Conservation (phyloP, 208 protist species). For the Crithidia acanthocephali region DNA sequence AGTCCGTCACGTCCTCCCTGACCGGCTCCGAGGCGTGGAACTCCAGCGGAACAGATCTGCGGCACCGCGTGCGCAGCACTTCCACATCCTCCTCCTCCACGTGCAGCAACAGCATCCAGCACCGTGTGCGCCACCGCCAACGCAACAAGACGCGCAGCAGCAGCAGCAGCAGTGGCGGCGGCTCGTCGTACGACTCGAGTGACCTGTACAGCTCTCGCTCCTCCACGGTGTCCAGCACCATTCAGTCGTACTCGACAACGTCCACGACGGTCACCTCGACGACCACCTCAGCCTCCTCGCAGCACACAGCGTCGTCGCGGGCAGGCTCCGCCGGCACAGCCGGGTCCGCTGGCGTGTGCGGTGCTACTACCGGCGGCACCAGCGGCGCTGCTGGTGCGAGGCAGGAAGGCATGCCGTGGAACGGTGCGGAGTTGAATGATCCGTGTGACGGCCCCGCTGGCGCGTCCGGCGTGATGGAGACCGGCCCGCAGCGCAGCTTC, state of each 20-base stretch:
- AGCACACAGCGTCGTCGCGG: background rate
- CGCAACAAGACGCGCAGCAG: background rate
- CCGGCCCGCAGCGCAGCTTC: constrained; percentile 12
- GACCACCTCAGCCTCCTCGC: background rate
- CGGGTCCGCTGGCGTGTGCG: background rate
- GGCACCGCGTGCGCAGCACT: background rate
- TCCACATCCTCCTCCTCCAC: no score
- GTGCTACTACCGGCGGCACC: background rate
- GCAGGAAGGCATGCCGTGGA: background rate
- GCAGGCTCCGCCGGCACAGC: background rate
- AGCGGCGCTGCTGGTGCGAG: no score
- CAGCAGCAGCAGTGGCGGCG: background rate
- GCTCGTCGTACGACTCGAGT: background rate
- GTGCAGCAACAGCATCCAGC: no score
- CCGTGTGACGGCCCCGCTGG: background rate
- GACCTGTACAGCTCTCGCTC: background rate
- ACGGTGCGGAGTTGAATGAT: background rate
- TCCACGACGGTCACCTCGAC: background rate
- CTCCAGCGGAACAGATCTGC: background rate
- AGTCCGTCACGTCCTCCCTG: constrained; percentile 1
- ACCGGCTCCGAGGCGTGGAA: constrained; percentile 5
- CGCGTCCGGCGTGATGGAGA: no score
- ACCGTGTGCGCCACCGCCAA: no score
- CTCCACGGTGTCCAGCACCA: background rate
- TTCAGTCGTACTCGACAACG: background rate